Evolutionary conservation across 495 filamentous ascomycete genomes (phyloP).

Genomic region (Gamarada debralockiae): DNA sequence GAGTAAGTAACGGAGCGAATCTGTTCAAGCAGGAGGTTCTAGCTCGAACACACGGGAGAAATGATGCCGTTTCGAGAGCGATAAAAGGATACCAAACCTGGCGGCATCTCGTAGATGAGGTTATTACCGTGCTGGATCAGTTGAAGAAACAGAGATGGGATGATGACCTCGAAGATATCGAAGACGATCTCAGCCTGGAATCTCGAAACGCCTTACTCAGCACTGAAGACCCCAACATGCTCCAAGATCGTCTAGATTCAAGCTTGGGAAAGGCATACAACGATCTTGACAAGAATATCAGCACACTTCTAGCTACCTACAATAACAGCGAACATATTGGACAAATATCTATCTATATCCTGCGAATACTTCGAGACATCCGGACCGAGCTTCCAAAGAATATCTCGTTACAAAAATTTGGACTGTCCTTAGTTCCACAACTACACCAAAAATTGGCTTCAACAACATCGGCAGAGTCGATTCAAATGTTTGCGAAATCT

Average conservation of each 20-base stretch:
- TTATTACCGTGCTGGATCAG: conserved; percentile 57
- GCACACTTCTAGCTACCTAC: conserved; percentile 38
- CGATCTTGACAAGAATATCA: conserved; percentile 53
- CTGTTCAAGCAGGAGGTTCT: conserved; percentile 41
- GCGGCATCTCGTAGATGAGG: conserved; percentile 57
- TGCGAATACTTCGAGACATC: conserved; percentile 75
- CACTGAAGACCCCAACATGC: conserved; percentile 63
- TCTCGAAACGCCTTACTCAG: conserved; percentile 59
- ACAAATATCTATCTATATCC: conserved; percentile 61
- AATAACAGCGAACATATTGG: conserved; percentile 40
- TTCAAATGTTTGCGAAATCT: conserved; percentile 37
- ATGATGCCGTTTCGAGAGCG: conserved; percentile 55
- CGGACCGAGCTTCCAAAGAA: conserved; percentile 57
- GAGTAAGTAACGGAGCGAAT: conserved; percentile 38
- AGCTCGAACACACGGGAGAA: conserved; percentile 57
- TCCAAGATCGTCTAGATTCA: conserved; percentile 57
- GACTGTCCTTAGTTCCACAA: conserved; percentile 45
- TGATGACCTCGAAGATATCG: conserved; percentile 68
- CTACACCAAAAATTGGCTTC: conserved; percentile 53
- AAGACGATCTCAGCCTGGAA: conserved; percentile 71
- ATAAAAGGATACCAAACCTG: conserved; percentile 63
- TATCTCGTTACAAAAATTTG: conserved; percentile 37
- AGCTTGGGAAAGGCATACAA: conserved; percentile 55
- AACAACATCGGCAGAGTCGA: conserved; percentile 29
- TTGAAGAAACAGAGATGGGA: conserved; percentile 70